These are phyloP conservation scores for Arabidopsis thaliana DNA, from an alignment of 345 rosid species.

Conservation along the genomic window DNA sequence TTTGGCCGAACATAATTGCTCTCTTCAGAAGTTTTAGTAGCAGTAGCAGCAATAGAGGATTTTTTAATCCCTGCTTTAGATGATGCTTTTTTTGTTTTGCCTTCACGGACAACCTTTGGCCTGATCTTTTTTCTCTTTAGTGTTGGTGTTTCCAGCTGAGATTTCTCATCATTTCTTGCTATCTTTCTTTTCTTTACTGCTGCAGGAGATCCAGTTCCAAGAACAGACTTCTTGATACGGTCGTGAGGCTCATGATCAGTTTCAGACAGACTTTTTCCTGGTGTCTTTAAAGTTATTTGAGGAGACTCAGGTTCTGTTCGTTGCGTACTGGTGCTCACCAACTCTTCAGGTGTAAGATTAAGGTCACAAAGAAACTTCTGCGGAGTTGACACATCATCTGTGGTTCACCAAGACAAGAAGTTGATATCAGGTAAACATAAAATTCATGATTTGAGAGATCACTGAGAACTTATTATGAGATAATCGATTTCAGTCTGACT, in stretches of 20 bases:
- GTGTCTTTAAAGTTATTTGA: slow-evolving; percentile 12
- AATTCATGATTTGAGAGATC: slow-evolving; percentile 11
- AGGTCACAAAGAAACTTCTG: slow-evolving; percentile 27
- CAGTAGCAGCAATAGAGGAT: slow-evolving; percentile 43
- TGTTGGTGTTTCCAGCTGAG: slow-evolving; percentile 37
- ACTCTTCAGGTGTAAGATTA: slow-evolving; percentile 38
- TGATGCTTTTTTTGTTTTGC: slow-evolving; percentile 45
- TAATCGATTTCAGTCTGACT: background rate
- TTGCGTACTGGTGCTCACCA: background rate
- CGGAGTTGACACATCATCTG: slow-evolving; percentile 20
- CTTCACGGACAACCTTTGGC: slow-evolving; percentile 71
- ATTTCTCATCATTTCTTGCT: background rate
- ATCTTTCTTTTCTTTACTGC: slow-evolving; percentile 22
- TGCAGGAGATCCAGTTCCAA: slow-evolving; percentile 2
- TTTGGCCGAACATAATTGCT: slow-evolving; percentile 38
- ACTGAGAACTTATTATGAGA: slow-evolving; percentile 5
- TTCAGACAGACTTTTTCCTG: background rate
- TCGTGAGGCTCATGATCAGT: background rate
- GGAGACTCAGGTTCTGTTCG: slow-evolving; percentile 14
- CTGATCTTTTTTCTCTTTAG: slow-evolving; percentile 72
- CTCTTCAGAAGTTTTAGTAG: slow-evolving; percentile 41
- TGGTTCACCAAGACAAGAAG: background rate
- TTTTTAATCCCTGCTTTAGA: slow-evolving; percentile 51
- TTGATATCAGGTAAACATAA: background rate
- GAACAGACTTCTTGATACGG: background rate